Percentiles rank a stretch among this genome's conserved stretches.
Evolutionary conservation across 495 filamentous ascomycete genomes (phyloP).

Genomic region (Hypoxylon cercidicola): DNA sequence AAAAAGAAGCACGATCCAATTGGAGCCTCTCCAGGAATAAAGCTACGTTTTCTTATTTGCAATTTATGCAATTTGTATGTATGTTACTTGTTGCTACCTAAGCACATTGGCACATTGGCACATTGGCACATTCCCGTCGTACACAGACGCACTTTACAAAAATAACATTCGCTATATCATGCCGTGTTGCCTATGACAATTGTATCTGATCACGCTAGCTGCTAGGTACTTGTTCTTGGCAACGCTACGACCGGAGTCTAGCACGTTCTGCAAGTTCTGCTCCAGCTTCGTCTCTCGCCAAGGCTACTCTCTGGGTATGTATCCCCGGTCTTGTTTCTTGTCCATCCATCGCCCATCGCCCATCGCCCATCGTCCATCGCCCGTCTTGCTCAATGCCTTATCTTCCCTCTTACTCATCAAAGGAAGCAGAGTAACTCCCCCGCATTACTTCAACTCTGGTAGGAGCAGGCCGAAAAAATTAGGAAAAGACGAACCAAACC

Average conservation of each 20-base stretch:
- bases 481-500: constrained; percentile 34
- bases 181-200: neutral
- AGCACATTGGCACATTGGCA: too few species aligned
- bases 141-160: neutral
- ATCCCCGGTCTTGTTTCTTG: constrained; percentile 21
- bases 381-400: constrained; percentile 6
- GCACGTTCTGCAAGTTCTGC: constrained; percentile 30
- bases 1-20: constrained; percentile 5
- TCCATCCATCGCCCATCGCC: constrained; percentile 16
- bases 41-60: constrained; percentile 16
- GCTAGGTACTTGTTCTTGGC: constrained; percentile 29
- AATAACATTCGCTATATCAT: neutral
- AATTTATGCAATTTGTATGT: constrained; percentile 25
- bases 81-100: neutral
- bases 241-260: constrained; percentile 38
- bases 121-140: too few species aligned
- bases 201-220: neutral
- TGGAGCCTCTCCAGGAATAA: constrained; percentile 33
- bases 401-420: constrained; percentile 43
- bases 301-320: too few species aligned
- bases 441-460: neutral
- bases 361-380: neutral
- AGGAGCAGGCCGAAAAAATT: constrained; percentile 1
- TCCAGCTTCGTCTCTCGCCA: too few species aligned
- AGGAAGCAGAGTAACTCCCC: constrained; percentile 27